Percentiles rank a stretch among this genome's conserved stretches.
phyloP scores from a whole-genome alignment of 495 filamentous ascomycete genomes.

The Penicillium mononematosum region DNA sequence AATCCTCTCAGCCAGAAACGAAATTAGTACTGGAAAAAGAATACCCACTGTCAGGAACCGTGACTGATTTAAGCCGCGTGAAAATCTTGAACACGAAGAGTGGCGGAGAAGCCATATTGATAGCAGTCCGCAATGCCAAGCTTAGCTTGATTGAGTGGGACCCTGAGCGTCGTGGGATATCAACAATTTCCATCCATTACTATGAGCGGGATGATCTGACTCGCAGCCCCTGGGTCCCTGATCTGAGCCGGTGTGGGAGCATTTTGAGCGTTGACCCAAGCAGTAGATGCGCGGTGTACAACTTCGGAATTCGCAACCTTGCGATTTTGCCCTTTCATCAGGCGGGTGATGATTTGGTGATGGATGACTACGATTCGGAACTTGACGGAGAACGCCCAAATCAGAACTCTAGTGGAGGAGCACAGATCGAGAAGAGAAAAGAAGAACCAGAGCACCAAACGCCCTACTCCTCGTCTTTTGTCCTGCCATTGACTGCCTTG shows the following conservation, averaged over 20 bases:
- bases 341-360: conserved; percentile 78
- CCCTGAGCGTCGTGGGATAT: conserved; percentile 68
- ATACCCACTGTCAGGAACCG: conserved; percentile 74
- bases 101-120: conserved; percentile 80
- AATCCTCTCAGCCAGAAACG: conserved; percentile 42
- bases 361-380: conserved; percentile 84
- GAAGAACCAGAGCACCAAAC: conserved; percentile 59
- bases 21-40: conserved; percentile 87
- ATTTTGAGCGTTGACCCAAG: conserved; percentile 86
- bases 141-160: conserved; percentile 95
- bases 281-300: conserved; percentile 88
- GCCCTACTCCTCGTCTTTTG: conserved; percentile 88
- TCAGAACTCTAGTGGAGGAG: conserved; percentile 13
- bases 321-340: conserved; percentile 93
- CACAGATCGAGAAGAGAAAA: conserved; percentile 43
- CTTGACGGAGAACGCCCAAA: conserved; percentile 54
- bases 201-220: conserved; percentile 91
- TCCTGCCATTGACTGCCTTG: conserved; percentile 78
- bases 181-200: conserved; percentile 92
- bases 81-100: conserved; percentile 66
- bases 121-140: conserved; percentile 87
- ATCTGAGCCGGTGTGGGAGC: conserved; percentile 66
- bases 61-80: conserved; percentile 77
- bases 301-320: conserved; percentile 83
- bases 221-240: conserved; percentile 70